Conservation (phyloP, 2,329 filamentous ascomycete genomes). For the Rhynchosporium secalis region DNA sequence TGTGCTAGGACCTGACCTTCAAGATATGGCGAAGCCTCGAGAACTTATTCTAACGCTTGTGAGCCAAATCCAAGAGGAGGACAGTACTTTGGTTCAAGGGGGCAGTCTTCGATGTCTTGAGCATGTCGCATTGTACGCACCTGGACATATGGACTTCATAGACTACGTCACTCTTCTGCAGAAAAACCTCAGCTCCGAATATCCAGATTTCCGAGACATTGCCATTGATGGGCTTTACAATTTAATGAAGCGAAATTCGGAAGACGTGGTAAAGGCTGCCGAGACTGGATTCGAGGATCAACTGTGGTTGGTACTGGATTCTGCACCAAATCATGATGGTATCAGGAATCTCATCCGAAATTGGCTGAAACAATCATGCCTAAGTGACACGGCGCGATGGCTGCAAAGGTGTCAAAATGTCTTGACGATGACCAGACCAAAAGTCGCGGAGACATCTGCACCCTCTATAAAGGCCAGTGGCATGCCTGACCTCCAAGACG, state of each 20-base stretch:
- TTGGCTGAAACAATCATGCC: constrained; percentile 88
- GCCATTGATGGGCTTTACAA: constrained; percentile 89
- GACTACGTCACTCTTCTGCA: constrained; percentile 84
- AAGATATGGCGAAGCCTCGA: constrained; percentile 87
- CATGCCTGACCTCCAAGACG: constrained; percentile 83
- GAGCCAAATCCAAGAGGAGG: constrained; percentile 76
- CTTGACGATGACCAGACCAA: constrained; percentile 80
- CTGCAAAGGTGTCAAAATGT: constrained; percentile 85
- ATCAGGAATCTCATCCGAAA: constrained; percentile 87
- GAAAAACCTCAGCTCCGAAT: constrained; percentile 69
- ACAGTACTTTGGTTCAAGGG: constrained; percentile 67
- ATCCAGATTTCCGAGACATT: constrained; percentile 70
- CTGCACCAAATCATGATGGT: constrained; percentile 70
- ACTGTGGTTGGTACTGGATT: constrained; percentile 86
- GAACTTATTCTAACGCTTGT: constrained; percentile 89
- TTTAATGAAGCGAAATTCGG: constrained; percentile 88
- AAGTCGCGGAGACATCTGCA: constrained; percentile 53
- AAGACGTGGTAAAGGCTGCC: constrained; percentile 76
- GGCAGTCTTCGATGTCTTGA: constrained; percentile 83
- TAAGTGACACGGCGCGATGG: constrained; percentile 80
- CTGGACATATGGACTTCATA: constrained; percentile 79
- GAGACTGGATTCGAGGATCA: constrained; percentile 82
- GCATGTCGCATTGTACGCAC: constrained; percentile 88
- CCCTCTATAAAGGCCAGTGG: constrained; percentile 50
- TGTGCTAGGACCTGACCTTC: constrained; percentile 90